These are phyloP conservation scores for Xerocomus spinulosus DNA, from an alignment of 768 basidiomycete genomes.

Conservation along the genomic window DNA sequence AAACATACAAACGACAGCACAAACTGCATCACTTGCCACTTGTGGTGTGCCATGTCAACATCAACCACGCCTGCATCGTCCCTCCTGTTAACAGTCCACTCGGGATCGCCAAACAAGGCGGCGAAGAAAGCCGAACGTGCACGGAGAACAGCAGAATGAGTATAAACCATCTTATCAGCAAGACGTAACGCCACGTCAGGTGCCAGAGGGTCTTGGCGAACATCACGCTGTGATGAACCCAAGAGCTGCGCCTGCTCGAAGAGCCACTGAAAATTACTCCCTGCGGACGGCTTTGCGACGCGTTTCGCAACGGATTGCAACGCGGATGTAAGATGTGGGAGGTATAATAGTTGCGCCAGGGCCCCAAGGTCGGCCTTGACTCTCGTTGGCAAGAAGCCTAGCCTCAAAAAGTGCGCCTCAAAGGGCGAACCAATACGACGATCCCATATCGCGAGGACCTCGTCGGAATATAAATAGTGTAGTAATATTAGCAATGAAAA, in stretches of 20 bases:
- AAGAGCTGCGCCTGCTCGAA: constrained; percentile 33
- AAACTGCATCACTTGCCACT: constrained; percentile 68
- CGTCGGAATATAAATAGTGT: constrained; percentile 86
- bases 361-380: constrained; percentile 61
- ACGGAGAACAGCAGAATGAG: constrained; percentile 74
- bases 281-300: constrained; percentile 44
- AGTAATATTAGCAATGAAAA: constrained; percentile 72
- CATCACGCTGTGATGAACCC: constrained; percentile 1
- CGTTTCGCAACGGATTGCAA: constrained; percentile 62
- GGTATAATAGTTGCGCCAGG: constrained; percentile 54
- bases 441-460: constrained; percentile 82
- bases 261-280: constrained; percentile 45
- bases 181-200: constrained; percentile 74
- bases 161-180: constrained; percentile 57
- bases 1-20: constrained; percentile 76
- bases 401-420: constrained; percentile 33
- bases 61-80: constrained; percentile 46
- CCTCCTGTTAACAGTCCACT: constrained; percentile 73
- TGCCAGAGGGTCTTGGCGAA: constrained; percentile 29
- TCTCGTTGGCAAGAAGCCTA: constrained; percentile 40
- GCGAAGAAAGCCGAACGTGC: constrained; percentile 81
- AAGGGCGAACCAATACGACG: constrained; percentile 51
- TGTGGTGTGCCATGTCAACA: constrained; percentile 69
- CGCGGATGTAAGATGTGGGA: constrained; percentile 50
- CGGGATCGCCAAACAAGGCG: constrained; percentile 74